phyloP scores from a whole-genome alignment of 2,329 filamentous ascomycete genomes.

The Colletotrichum horii region DNA sequence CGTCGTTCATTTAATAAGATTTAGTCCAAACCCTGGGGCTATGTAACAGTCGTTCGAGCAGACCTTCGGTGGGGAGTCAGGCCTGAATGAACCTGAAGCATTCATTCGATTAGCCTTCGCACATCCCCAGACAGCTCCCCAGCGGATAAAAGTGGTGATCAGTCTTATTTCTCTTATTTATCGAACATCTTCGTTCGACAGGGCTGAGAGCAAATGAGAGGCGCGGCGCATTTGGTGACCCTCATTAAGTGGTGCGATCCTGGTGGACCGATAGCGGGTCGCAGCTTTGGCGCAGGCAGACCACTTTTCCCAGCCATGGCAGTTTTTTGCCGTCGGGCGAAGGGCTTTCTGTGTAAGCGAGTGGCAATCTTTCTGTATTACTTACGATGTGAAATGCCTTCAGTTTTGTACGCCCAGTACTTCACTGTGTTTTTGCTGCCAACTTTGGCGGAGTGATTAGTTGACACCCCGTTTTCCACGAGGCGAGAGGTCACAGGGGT shows the following conservation, averaged over 20 bases:
- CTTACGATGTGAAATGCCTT: not conserved
- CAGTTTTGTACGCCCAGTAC: not conserved
- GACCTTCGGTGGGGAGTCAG: not conserved
- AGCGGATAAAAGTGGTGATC: not conserved
- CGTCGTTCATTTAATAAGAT: not conserved
- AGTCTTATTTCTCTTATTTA: not conserved
- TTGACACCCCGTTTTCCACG: not conserved
- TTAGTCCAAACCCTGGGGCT: not conserved
- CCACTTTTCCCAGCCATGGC: not conserved
- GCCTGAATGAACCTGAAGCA: not conserved
- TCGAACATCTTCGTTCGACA: not conserved
- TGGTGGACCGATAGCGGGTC: not conserved
- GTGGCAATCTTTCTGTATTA: not conserved
- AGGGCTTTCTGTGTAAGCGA: not conserved
- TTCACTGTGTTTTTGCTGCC: not conserved
- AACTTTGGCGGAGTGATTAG: not conserved
- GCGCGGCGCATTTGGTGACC: not conserved
- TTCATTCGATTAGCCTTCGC: not conserved
- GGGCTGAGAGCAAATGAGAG: not conserved
- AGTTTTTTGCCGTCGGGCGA: not conserved
- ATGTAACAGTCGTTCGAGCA: not conserved
- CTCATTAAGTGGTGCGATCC: not conserved
- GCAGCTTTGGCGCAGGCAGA: not conserved
- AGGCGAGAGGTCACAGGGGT: not conserved
- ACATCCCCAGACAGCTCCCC: not conserved